Evolutionary conservation across 768 basidiomycete genomes (phyloP).

Genomic region (Pleurotus platypus): DNA sequence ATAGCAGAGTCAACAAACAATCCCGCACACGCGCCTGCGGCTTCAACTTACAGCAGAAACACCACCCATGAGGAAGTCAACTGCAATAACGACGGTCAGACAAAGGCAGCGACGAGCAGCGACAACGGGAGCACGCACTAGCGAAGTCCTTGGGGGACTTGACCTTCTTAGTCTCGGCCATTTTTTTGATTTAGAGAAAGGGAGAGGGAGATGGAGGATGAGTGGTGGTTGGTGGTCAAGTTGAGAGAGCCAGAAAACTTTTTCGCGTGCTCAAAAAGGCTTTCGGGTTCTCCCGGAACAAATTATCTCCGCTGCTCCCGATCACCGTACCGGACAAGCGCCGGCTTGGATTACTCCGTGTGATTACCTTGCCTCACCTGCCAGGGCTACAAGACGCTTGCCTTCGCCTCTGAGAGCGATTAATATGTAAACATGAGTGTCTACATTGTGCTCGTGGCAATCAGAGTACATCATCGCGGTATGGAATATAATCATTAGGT

Average conservation of each 20-base stretch:
- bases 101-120: constrained; percentile 15
- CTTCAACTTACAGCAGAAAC: constrained; percentile 72
- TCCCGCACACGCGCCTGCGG: not conserved
- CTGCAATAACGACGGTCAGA: constrained; percentile 35
- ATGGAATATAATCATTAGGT: not conserved
- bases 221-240: constrained; percentile 53
- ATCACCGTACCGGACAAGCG: constrained; percentile 7
- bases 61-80: constrained; percentile 96
- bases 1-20: constrained; percentile 11
- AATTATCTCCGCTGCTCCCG: constrained; percentile 38
- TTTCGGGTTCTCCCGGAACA: constrained; percentile 48
- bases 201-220: constrained; percentile 37
- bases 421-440: too few relatives aligned
- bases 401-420: too few relatives aligned
- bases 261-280: constrained; percentile 40
- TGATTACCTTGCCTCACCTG: not conserved
- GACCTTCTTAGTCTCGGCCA: constrained; percentile 80
- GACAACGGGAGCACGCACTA: constrained; percentile 39
- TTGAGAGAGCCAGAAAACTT: constrained; percentile 44
- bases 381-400: not conserved
- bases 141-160: constrained; percentile 93
- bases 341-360: not conserved
- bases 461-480: not conserved
- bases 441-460: too few relatives aligned
- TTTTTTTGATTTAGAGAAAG: constrained; percentile 44